Evolutionary conservation across 352 stramenopile genomes (phyloP), one percentile per base, ranked within the genome.

Genomic region (Phytophthora hybrid): DNA sequence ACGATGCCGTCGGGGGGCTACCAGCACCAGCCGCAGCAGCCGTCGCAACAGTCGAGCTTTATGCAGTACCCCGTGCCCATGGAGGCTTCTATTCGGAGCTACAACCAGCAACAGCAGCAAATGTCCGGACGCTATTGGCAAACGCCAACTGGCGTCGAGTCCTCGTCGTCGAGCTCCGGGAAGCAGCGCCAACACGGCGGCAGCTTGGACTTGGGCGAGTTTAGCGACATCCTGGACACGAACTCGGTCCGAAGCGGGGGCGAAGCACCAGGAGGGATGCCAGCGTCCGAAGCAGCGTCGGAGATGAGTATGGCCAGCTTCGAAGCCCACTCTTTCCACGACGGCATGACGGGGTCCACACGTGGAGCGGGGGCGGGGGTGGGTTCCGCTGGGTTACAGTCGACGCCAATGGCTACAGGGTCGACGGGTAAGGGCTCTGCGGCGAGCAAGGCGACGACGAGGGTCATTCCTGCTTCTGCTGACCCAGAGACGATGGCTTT

Each of bases 191-290:
- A 67, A 0, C 62, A 74, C 9, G 55, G 37, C 0, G 62, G 44
- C 16, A 79, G 56, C 21, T 58, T 88, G 51, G 81, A 85, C 47
- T 59, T 89, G 31, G 59, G 39, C 14, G 81, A 82, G 58, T 73
- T 87, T 13, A 57, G 68, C 37, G 83, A 82, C 13, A 86, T 89
- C 34, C 31, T 90, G 21, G 69, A 76, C 47, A 49, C 69, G 21
- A 64, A 57, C 16, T 54, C 63, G 11, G 19, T 19, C 31, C 11
- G 58, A 41, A 55, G 59, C 5, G 34, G 23, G 19, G 54, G 54
- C 19, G 55, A 69, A 19, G 59, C 8, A 16, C 23, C 23, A 26
- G 23, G 23, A 26, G 23, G 23, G 23, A 26, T 26, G 23, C 3
- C 23, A 26, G 16, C 68, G 18, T 49, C 63, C 10, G 74, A 78